Conservation (phyloP, 306 rosid species). For the Amphicarpaea edgeworthii region DNA sequence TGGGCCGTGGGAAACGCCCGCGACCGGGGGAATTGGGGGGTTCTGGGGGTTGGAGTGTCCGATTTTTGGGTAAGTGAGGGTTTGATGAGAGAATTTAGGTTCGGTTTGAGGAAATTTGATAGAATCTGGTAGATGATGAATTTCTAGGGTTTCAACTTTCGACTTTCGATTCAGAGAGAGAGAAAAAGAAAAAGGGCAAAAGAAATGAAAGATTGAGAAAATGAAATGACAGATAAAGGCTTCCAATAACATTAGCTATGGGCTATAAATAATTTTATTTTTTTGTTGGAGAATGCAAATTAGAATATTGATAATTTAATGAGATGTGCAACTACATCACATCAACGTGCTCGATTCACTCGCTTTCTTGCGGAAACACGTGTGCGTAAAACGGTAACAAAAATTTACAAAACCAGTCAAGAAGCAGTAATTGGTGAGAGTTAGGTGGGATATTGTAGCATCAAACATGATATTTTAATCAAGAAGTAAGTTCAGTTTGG, state of each 20-base stretch:
- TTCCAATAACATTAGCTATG: not conserved
- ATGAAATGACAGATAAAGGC: conserved; percentile 45
- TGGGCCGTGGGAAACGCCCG: not conserved
- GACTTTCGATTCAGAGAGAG: conserved; percentile 29
- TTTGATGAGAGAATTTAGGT: conserved; percentile 59
- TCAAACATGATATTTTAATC: too few relatives aligned
- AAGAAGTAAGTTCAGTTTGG: too few relatives aligned
- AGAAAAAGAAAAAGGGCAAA: not conserved
- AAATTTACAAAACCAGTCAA: not conserved
- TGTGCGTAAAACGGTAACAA: not conserved
- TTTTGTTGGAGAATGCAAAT: not conserved
- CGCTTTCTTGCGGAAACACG: conserved; percentile 5
- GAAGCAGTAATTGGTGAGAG: too few relatives aligned
- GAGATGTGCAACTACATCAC: conserved; percentile 38
- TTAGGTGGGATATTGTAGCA: too few relatives aligned
- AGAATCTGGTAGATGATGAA: conserved; percentile 42
- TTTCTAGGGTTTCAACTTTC: conserved; percentile 59
- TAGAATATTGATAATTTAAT: conserved; percentile 3
- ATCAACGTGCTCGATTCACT: conserved; percentile 6
- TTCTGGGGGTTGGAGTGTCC: conserved; percentile 22
- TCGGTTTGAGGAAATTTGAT: conserved; percentile 22
- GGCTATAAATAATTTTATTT: conserved; percentile 31
- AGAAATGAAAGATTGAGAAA: not conserved
- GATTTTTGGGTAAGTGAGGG: conserved; percentile 36
- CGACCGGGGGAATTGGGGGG: not conserved